Evolutionary conservation across 768 basidiomycete species (phyloP).

Genomic region (Panellus pusillus): DNA sequence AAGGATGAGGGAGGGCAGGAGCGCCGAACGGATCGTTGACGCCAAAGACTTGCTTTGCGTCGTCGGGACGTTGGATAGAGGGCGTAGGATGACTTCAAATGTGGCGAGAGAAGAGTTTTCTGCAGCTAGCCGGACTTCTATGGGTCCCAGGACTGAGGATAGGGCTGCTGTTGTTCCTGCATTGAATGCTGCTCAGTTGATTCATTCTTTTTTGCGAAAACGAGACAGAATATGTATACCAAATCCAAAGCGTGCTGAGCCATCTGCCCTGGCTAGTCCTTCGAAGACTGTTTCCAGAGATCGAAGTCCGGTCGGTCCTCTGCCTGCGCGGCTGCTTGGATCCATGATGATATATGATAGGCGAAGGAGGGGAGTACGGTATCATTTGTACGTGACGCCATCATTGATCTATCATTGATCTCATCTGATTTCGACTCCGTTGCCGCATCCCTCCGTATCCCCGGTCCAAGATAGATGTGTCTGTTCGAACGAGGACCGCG

Average conservation of each 20-base stretch:
- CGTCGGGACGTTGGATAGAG: slow-evolving; percentile 66
- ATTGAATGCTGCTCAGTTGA: too few species aligned
- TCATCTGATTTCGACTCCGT: too few species aligned
- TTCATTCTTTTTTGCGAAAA: too few species aligned
- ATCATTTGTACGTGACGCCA: neutral
- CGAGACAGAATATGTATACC: slow-evolving; percentile 32
- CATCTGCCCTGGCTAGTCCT: slow-evolving; percentile 68
- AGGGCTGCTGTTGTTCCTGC: slow-evolving; percentile 47
- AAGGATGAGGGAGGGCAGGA: slow-evolving; percentile 67
- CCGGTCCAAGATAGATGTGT: too few species aligned
- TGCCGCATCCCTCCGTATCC: too few species aligned
- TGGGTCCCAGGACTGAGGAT: slow-evolving; percentile 78
- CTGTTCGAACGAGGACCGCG: too few species aligned
- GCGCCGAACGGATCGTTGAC: slow-evolving; percentile 50
- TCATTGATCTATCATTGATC: neutral
- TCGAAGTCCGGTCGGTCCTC: slow-evolving; percentile 35
- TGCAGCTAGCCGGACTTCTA: slow-evolving; percentile 66
- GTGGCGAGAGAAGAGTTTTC: slow-evolving; percentile 75
- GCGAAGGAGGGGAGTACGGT: neutral
- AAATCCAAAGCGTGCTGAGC: slow-evolving; percentile 71
- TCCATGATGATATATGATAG: slow-evolving; percentile 10
- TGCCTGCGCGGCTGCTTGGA: slow-evolving; percentile 35
- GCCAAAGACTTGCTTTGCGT: slow-evolving; percentile 66
- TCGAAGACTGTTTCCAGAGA: slow-evolving; percentile 51
- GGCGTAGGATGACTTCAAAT: slow-evolving; percentile 72